Conservation (phyloP, 2,329 filamentous ascomycete genomes). For the Alternaria novae-zelandiae region DNA sequence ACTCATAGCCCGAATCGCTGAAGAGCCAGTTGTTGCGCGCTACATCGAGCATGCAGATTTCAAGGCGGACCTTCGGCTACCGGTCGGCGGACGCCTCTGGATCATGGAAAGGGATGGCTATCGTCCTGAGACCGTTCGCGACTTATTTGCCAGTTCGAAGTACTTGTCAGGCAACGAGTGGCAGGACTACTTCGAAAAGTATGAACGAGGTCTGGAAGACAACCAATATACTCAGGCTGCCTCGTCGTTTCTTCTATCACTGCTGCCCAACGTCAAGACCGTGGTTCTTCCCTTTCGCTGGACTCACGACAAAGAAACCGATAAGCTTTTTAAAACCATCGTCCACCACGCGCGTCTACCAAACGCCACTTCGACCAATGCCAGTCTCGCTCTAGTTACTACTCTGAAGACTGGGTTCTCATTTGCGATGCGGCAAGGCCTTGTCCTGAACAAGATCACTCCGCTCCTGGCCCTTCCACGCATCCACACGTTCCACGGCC, state of each 20-base stretch:
- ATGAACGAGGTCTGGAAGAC: not conserved
- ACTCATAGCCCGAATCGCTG: slow-evolving; percentile 18
- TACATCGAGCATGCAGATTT: slow-evolving; percentile 21
- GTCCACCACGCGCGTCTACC: not conserved
- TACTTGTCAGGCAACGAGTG: slow-evolving; percentile 4
- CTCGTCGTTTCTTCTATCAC: not conserved
- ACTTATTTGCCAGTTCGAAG: slow-evolving; percentile 20
- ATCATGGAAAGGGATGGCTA: slow-evolving; percentile 18
- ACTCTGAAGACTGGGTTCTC: not conserved
- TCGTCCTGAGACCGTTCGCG: slow-evolving; percentile 20
- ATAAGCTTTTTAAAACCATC: not conserved
- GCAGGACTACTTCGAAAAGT: not conserved
- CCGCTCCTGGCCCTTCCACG: not conserved
- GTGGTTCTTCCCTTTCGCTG: not conserved
- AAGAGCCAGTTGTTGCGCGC: slow-evolving; percentile 21
- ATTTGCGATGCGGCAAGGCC: not conserved
- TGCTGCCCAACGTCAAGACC: not conserved
- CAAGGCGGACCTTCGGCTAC: slow-evolving; percentile 11
- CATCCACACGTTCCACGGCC: not conserved
- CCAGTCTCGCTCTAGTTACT: not conserved
- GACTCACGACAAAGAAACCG: not conserved
- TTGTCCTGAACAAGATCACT: not conserved
- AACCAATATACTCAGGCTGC: not conserved
- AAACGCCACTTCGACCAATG: not conserved
- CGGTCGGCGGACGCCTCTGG: slow-evolving; percentile 11